Percentiles rank a stretch among this genome's conserved stretches.
Evolutionary conservation across 1,139 yeast genomes (phyloP).

Genomic region (Williopsis jadinii): DNA sequence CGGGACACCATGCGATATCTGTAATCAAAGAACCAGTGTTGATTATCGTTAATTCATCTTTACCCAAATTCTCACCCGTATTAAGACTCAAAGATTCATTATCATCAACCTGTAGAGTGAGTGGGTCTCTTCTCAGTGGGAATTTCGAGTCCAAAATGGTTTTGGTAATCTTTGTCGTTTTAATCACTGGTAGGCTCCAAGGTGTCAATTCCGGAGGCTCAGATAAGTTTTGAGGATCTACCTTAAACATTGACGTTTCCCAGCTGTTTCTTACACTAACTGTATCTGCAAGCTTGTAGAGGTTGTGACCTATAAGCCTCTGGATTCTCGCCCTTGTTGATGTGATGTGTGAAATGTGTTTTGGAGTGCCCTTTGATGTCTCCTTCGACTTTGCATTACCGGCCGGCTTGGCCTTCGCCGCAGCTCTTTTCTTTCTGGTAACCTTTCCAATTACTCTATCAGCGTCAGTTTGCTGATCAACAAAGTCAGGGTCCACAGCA

Average conservation of each 20-base stretch:
- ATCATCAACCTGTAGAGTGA: constrained; percentile 15
- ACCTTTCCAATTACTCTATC: too few species aligned
- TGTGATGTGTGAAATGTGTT: constrained; percentile 25
- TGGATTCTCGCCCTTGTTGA: constrained; percentile 31
- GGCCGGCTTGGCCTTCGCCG: background rate
- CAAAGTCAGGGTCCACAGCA: background rate
- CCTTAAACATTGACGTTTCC: constrained; percentile 28
- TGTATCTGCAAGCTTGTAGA: constrained; percentile 25
- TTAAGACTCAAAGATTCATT: constrained; percentile 18
- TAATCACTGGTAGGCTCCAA: constrained; percentile 4
- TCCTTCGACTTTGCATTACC: too few species aligned
- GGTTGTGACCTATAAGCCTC: constrained; percentile 30
- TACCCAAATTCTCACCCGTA: constrained; percentile 14
- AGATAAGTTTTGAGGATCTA: constrained; percentile 18
- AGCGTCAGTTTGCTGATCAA: too few species aligned
- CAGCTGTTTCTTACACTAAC: constrained; percentile 30
- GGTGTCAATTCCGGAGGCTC: constrained; percentile 7
- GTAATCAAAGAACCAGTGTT: constrained; percentile 53
- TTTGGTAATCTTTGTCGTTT: constrained; percentile 5
- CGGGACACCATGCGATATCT: constrained; percentile 46
- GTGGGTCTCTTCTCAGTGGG: constrained; percentile 6
- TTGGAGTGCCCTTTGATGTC: constrained; percentile 12
- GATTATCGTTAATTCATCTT: constrained; percentile 29
- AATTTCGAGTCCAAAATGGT: constrained; percentile 12
- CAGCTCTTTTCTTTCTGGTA: background rate